These are phyloP conservation scores for Phytopythium ostracodes DNA, from an alignment of 352 stramenopile species.

Conservation along the genomic window DNA sequence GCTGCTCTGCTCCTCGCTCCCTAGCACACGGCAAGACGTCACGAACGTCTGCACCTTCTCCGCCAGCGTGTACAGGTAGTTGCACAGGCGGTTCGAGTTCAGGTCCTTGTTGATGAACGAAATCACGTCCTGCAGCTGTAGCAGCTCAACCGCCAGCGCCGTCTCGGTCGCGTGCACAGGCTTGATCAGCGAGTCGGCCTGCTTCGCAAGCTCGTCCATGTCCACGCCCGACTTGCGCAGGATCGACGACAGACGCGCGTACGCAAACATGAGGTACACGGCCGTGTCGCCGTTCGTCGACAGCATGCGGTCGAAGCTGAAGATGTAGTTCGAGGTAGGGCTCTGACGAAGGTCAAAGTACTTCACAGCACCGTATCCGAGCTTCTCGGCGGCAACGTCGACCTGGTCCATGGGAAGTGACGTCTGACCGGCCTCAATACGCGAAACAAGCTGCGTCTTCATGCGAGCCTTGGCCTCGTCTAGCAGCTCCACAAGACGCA, in stretches of 20 bases:
- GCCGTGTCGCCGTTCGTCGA: constrained; percentile 99
- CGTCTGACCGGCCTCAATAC: constrained; percentile 91
- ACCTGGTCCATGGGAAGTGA: constrained; percentile 89
- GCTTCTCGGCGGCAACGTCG: constrained; percentile 90
- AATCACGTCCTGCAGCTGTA: constrained; percentile 96
- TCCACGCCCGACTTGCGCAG: constrained; percentile 92
- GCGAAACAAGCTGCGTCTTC: constrained; percentile 90
- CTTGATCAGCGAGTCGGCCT: constrained; percentile 52
- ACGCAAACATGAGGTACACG: constrained; percentile 99
- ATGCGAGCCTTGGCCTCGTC: constrained; percentile 96
- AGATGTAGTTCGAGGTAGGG: constrained; percentile 98
- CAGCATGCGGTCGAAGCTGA: constrained; percentile 99
- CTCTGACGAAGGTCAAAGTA: constrained; percentile 99
- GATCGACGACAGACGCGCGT: constrained; percentile 97
- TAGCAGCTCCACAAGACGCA: constrained; percentile 98
- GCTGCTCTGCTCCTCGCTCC: constrained; percentile 92
- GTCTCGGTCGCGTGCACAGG: constrained; percentile 82
- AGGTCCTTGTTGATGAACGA: constrained; percentile 93
- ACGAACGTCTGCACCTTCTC: constrained; percentile 98
- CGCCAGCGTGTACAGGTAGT: constrained; percentile 97
- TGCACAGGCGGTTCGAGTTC: constrained; percentile 97
- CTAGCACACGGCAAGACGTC: constrained; percentile 97
- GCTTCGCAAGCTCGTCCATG: constrained; percentile 57
- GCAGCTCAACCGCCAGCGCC: constrained; percentile 92
- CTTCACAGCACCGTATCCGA: constrained; percentile 99